These are phyloP conservation scores for Dryas drummondii DNA, from an alignment of 306 rosid species.

Conservation along the genomic window DNA sequence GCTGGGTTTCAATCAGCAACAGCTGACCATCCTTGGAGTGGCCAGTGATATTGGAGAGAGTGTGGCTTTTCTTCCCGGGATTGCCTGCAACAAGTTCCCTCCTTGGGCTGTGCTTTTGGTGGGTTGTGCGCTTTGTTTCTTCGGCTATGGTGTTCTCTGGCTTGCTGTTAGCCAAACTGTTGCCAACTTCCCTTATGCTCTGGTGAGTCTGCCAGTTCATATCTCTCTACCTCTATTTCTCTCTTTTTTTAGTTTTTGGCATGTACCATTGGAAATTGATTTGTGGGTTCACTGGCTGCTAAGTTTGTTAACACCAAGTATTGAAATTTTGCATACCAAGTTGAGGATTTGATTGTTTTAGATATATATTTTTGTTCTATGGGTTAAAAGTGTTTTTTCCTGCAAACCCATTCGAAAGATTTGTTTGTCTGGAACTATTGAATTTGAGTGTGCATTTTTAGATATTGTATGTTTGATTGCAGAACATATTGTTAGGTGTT, in stretches of 20 bases:
- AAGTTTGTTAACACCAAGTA: neutral
- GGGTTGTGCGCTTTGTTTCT: slow-evolving; percentile 56
- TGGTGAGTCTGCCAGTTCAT: slow-evolving; percentile 41
- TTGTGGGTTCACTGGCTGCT: neutral
- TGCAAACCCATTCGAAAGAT: neutral
- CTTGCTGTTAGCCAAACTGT: slow-evolving; percentile 56
- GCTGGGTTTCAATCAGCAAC: slow-evolving; percentile 67
- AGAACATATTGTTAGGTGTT: neutral
- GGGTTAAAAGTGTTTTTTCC: neutral
- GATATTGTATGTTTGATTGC: neutral
- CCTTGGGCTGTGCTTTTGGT: slow-evolving; percentile 78
- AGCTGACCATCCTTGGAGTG: slow-evolving; percentile 73
- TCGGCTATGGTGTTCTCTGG: slow-evolving; percentile 77
- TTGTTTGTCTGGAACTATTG: neutral
- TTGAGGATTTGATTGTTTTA: slow-evolving; percentile 1
- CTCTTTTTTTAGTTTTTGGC: neutral
- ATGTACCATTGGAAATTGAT: neutral
- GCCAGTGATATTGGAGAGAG: slow-evolving; percentile 81
- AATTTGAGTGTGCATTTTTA: neutral
- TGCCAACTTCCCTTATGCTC: slow-evolving; percentile 47
- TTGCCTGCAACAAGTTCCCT: slow-evolving; percentile 76
- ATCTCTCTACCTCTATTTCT: neutral
- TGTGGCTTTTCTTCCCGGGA: slow-evolving; percentile 62
- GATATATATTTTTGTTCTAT: neutral
- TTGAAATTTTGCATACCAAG: neutral